phyloP scores from a whole-genome alignment of 2,329 filamentous ascomycete species.

The Didymosphaeria variabile region DNA sequence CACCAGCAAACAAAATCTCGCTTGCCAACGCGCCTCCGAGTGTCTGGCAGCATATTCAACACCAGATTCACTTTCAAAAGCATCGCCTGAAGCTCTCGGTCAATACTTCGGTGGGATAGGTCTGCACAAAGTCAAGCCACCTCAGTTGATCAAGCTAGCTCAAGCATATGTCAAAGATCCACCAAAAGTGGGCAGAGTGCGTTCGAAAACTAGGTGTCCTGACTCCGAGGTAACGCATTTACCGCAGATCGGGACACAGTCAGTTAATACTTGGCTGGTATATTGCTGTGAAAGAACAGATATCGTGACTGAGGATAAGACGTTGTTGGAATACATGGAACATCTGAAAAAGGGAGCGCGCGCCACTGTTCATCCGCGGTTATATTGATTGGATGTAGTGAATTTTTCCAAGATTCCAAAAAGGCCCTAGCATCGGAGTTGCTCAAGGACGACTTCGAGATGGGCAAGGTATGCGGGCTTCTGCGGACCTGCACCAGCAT shows the following conservation, averaged over 20 bases:
- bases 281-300: slow-evolving; percentile 7
- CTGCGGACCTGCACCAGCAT: no score
- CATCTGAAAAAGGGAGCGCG: background rate
- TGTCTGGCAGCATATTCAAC: slow-evolving; percentile 3
- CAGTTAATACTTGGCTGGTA: slow-evolving; percentile 2
- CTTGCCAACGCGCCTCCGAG: slow-evolving; percentile 2
- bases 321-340: slow-evolving; percentile 4
- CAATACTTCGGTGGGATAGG: slow-evolving; percentile 4
- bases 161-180: slow-evolving; percentile 5
- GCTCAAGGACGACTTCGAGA: background rate
- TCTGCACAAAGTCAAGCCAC: background rate
- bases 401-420: background rate
- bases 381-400: background rate
- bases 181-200: background rate
- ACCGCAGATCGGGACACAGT: background rate
- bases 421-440: background rate
- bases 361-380: background rate
- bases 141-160: slow-evolving; percentile 1
- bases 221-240: slow-evolving; percentile 4
- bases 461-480: background rate
- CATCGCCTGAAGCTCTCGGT: background rate
- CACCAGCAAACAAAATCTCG: background rate
- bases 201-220: background rate
- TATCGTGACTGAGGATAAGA: background rate
- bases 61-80: background rate